These are phyloP conservation scores for Millerozyma miso DNA, from an alignment of 805 yeast genomes.

Conservation along the genomic window DNA sequence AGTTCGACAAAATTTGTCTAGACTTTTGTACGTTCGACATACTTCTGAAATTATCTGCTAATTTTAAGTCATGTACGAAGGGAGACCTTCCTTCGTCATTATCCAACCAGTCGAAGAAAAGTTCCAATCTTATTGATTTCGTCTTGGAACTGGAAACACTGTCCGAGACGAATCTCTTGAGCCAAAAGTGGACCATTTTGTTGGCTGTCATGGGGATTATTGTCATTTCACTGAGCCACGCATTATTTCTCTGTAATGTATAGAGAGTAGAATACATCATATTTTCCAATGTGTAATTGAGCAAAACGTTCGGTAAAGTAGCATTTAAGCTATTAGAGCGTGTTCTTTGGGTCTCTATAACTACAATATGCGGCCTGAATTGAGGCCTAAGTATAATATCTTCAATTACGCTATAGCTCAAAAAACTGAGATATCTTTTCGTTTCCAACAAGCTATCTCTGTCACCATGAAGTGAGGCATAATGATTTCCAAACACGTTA, in stretches of 20 bases:
- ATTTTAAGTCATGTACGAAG: conserved; percentile 6
- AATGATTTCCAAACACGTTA: conserved; percentile 2
- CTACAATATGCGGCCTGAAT: conserved; percentile 20
- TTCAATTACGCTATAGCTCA: conserved; percentile 15
- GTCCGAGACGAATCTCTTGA: conserved; percentile 28
- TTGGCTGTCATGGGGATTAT: conserved; percentile 34
- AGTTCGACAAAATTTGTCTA: conserved; percentile 2
- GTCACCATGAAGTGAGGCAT: conserved; percentile 1
- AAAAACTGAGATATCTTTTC: conserved; percentile 22
- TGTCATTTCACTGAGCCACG: conserved; percentile 10
- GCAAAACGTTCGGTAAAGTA: conserved; percentile 36
- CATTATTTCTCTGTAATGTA: conserved; percentile 9
- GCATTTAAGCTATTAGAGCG: conserved; percentile 28
- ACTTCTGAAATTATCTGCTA: conserved; percentile 1
- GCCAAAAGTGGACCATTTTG: conserved; percentile 36
- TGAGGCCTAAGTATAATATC: conserved; percentile 11
- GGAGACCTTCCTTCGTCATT: not conserved
- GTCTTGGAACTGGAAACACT: conserved; percentile 8
- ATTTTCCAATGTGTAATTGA: conserved; percentile 36
- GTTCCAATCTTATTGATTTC: conserved; percentile 11
- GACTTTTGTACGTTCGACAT: conserved; percentile 4
- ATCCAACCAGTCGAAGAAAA: conserved; percentile 11
- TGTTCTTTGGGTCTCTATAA: conserved; percentile 39
- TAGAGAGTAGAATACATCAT: conserved; percentile 29
- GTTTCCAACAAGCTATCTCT: conserved; percentile 17